Evolutionary conservation across 2,329 filamentous ascomycete species (phyloP), one percentile per base, ranked within the genome.

Genomic region (Arthrobotrys conoides): DNA sequence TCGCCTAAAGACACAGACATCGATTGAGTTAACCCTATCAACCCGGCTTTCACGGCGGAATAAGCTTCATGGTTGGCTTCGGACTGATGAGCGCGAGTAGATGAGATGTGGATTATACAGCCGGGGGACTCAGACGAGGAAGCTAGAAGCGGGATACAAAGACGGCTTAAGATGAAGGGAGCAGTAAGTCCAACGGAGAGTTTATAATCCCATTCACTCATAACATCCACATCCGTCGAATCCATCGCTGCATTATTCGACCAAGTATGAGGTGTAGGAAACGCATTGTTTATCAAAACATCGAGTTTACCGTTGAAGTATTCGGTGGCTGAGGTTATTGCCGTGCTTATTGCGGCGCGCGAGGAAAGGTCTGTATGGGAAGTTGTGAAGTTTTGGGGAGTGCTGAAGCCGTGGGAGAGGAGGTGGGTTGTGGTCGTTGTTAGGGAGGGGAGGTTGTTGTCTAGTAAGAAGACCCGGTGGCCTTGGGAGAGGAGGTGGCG

Each of bases 61-160:
- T 88, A 88, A 0, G 84, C 85, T 82, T 88, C 87, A 71, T 87
- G 86, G 68, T 87, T 84, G 0, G 84, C 81, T 81, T 88, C 87
- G 46, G 85, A 84, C 83, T 87, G 87, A 55, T 85, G 82, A 0
- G 87, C 87, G 27, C 87, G 84, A 5, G 87, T 88, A 0, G 86
- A 87, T 0, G 86, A 87, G 38, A 88, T 85, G 80, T 88, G 85
- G 69, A 88, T 84, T 38, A 87, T 83, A 24, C 81, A 83, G 8
- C 83, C 83, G 1, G 66, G 65, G 27, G 12, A 10, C 3, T 44
- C 33, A 9, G 59, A n/a, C 1, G 70, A 12, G 24, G 51, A 33
- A 0, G 72, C 66, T 16, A 76, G 49, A 24, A 71, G 49, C 9
- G 72, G 72, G 8, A 76, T 51, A 30, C 72, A 76, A 5, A 76